Conservation (phyloP, 1,139 yeast genomes). For the Schwanniomyces etchellsii region DNA sequence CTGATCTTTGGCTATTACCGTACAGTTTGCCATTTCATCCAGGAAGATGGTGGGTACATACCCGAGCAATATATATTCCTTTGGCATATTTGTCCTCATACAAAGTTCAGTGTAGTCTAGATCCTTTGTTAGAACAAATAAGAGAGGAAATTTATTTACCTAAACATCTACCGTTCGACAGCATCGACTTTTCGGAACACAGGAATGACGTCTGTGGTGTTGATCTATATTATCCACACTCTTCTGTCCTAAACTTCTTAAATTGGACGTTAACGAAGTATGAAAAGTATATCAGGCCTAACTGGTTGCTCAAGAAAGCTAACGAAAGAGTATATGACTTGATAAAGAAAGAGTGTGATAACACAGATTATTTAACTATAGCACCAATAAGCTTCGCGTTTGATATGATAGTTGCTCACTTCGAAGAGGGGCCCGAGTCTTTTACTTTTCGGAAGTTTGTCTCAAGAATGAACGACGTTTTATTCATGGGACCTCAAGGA, state of each 20-base stretch:
- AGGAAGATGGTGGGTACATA: slow-evolving; percentile 99
- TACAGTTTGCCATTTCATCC: slow-evolving; percentile 82
- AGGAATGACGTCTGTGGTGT: slow-evolving; percentile 88
- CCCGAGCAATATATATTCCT: slow-evolving; percentile 86
- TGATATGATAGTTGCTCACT: slow-evolving; percentile 63
- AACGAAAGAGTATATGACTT: slow-evolving; percentile 54
- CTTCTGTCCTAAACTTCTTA: slow-evolving; percentile 56
- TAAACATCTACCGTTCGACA: slow-evolving; percentile 48
- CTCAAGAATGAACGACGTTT: slow-evolving; percentile 64
- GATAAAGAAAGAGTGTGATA: slow-evolving; percentile 66
- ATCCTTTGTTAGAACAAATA: slow-evolving; percentile 57
- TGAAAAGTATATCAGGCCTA: slow-evolving; percentile 69
- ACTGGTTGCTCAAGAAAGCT: slow-evolving; percentile 56
- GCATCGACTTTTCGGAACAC: slow-evolving; percentile 62
- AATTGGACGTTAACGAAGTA: slow-evolving; percentile 58
- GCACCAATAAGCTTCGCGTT: slow-evolving; percentile 94
- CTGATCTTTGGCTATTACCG: slow-evolving; percentile 90
- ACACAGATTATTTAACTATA: slow-evolving; percentile 78
- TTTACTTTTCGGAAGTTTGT: slow-evolving; percentile 50
- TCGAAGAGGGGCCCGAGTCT: slow-evolving; percentile 69
- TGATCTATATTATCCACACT: slow-evolving; percentile 91
- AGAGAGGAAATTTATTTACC: slow-evolving; percentile 69
- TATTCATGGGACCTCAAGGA: slow-evolving; percentile 87
- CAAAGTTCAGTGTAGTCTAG: slow-evolving; percentile 50
- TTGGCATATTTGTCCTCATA: slow-evolving; percentile 74